phyloP scores from a whole-genome alignment of 768 basidiomycete species.

The Mycena olivaceomarginata region DNA sequence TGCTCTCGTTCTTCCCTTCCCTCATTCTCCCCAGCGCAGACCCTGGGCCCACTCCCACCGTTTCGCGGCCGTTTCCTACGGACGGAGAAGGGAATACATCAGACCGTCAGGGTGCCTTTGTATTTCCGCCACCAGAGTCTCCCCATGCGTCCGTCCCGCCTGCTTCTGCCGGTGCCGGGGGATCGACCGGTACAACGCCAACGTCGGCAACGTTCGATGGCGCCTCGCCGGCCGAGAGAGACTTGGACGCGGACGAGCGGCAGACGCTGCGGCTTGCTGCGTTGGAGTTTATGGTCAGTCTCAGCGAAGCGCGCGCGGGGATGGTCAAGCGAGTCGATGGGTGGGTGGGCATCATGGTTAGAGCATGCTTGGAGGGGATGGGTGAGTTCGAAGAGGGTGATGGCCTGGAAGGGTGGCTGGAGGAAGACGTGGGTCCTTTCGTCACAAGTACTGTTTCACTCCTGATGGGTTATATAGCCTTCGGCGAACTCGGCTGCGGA shows the following conservation, averaged over 20 bases:
- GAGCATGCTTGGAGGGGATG: slow-evolving; percentile 90
- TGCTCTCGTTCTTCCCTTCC: slow-evolving; percentile 82
- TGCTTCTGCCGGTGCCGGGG: slow-evolving; percentile 71
- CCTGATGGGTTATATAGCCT: slow-evolving; percentile 63
- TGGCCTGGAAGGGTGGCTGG: slow-evolving; percentile 76
- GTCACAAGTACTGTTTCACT: neutral
- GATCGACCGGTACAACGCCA: slow-evolving; percentile 59
- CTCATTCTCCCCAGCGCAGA: slow-evolving; percentile 79
- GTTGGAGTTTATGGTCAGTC: slow-evolving; percentile 88
- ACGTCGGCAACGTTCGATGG: slow-evolving; percentile 55
- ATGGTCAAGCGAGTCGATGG: slow-evolving; percentile 83
- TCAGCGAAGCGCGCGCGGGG: slow-evolving; percentile 83
- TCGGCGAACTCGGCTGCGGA: slow-evolving; percentile 77
- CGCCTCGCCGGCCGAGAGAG: slow-evolving; percentile 55
- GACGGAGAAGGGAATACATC: slow-evolving; percentile 41
- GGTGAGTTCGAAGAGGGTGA: slow-evolving; percentile 78
- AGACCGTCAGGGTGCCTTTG: slow-evolving; percentile 60
- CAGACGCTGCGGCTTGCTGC: slow-evolving; percentile 83
- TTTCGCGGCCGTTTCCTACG: slow-evolving; percentile 65
- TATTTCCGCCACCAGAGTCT: slow-evolving; percentile 59
- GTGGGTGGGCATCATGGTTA: slow-evolving; percentile 82
- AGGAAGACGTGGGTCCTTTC: slow-evolving; percentile 79
- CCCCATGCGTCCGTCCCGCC: slow-evolving; percentile 56
- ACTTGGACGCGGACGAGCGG: slow-evolving; percentile 78
- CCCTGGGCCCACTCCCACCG: slow-evolving; percentile 70